These are phyloP conservation scores for Kwoniella shivajii DNA, from an alignment of 1,284 basidiomycete genomes.

Conservation along the genomic window DNA sequence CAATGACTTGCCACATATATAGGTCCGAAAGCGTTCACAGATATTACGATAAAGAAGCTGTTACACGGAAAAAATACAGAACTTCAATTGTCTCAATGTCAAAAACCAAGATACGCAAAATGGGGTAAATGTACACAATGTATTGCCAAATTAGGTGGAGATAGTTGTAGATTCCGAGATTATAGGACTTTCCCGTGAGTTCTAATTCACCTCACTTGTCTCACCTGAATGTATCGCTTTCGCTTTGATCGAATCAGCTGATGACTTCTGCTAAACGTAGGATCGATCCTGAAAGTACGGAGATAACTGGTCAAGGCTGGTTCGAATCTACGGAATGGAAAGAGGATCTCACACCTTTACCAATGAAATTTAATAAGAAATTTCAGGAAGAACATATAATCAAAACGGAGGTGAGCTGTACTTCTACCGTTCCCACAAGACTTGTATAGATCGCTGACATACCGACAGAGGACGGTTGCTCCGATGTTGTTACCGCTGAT, in stretches of 20 bases:
- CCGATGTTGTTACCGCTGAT: constrained; percentile 69
- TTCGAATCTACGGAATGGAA: constrained; percentile 41
- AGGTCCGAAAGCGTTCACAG: constrained; percentile 29
- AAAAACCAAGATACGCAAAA: constrained; percentile 37
- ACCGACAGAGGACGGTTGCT: constrained; percentile 62
- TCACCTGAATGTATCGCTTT: background rate
- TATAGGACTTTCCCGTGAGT: constrained; percentile 49
- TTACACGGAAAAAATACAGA: constrained; percentile 37
- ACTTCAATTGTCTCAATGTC: constrained; percentile 38
- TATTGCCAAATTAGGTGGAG: constrained; percentile 43
- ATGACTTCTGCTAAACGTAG: constrained; percentile 18
- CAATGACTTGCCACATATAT: background rate
- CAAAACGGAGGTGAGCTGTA: constrained; percentile 39
- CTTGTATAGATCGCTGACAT: constrained; percentile 4
- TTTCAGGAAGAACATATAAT: constrained; percentile 35
- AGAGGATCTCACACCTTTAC: constrained; percentile 40
- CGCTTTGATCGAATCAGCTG: background rate
- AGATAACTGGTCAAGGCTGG: constrained; percentile 37
- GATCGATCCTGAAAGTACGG: constrained; percentile 40
- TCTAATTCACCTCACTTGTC: no score
- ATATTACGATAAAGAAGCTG: constrained; percentile 27
- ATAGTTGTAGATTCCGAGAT: constrained; percentile 48
- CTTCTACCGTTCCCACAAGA: background rate
- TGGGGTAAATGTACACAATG: constrained; percentile 51
- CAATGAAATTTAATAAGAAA: constrained; percentile 41